A percentile compares a stretch with the other conserved stretches of the same genome.
These are phyloP conservation scores for Boletus tomentosulus DNA, from an alignment of 768 basidiomycete species.

Conservation along the genomic window DNA sequence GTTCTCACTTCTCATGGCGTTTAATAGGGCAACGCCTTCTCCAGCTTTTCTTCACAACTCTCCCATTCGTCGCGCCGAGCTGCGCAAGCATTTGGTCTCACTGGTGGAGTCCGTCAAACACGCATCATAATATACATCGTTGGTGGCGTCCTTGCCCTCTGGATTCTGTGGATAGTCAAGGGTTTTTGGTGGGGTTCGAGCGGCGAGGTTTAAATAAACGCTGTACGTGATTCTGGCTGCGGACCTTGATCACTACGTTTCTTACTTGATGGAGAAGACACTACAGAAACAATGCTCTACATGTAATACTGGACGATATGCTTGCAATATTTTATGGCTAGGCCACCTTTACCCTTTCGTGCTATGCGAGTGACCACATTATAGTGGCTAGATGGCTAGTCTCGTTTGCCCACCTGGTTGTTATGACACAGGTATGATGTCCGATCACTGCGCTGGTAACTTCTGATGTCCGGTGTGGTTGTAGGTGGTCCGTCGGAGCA, in stretches of 20 bases:
- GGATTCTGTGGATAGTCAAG: constrained; percentile 50
- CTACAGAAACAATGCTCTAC: not conserved
- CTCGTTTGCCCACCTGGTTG: not conserved
- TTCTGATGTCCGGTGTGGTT: not conserved
- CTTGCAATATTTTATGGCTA: not conserved
- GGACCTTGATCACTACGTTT: not conserved
- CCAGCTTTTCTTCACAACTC: constrained; percentile 57
- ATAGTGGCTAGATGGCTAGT: not conserved
- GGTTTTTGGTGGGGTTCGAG: constrained; percentile 42
- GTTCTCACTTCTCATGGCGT: not conserved
- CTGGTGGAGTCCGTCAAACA: constrained; percentile 60
- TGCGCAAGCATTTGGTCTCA: constrained; percentile 67
- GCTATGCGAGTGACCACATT: not conserved
- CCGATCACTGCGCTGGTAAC: not conserved
- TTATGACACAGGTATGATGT: not conserved
- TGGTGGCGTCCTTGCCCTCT: constrained; percentile 49
- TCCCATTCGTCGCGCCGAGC: constrained; percentile 66
- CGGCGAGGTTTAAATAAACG: constrained; percentile 11
- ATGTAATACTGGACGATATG: constrained; percentile 6
- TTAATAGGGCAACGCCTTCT: constrained; percentile 59
- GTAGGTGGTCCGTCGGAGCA: too few species aligned
- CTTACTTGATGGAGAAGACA: not conserved
- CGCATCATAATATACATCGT: constrained; percentile 62
- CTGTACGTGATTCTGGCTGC: constrained; percentile 13
- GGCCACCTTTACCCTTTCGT: not conserved